Evolutionary conservation across 108 stramenopile species (phyloP), one percentile per base, ranked within the genome.

Genomic region (Fragilariopsis cylindrus): DNA sequence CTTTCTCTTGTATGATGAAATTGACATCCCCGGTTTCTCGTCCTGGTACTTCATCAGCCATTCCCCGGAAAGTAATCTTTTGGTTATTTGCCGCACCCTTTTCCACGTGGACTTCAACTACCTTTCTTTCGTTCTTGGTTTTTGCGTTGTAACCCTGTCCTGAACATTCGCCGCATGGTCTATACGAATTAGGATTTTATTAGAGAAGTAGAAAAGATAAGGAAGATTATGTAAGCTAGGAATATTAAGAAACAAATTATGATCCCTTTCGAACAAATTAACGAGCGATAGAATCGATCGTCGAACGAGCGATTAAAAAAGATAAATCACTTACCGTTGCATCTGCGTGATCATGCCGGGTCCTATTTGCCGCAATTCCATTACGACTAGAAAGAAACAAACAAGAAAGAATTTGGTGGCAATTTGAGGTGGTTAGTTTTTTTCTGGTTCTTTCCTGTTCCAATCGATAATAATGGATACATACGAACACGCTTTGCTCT

Each of bases 301-400:
- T 21, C 21, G 21, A 21, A 21, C 21, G 21, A 21, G 1, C 21
- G 21, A 21, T 21, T 21, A 21, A 1, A 21, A 21, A 21, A 21
- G 21, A 21, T 21, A 21, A 21, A 21, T 21, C 21, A 21, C 21
- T 21, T 21, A 21, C 21, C 93, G 76, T 69, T 97, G 98, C 12
- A 96, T 72, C 71, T 99, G 97, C 77, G 98, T 97, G 15, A 99
- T 95, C 98, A 99, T 99, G 12, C 98, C 98, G 64, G 97, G 74
- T 5, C 95, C 97, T 73, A 99, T 98, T 72, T 98, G 98, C 42
- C 98, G 82, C 73, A 97, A 77, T 84, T 98, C 96, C 52, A 96
- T 65, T 7, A 90, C 92, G 44, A 92, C 96, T 21, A 21, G 21
- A 21, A 21, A 21, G 21, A 1, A 21, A 21, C 21, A 21, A 21